Conservation (phyloP, 208 protist species). For the Trypanosoma avium region DNA sequence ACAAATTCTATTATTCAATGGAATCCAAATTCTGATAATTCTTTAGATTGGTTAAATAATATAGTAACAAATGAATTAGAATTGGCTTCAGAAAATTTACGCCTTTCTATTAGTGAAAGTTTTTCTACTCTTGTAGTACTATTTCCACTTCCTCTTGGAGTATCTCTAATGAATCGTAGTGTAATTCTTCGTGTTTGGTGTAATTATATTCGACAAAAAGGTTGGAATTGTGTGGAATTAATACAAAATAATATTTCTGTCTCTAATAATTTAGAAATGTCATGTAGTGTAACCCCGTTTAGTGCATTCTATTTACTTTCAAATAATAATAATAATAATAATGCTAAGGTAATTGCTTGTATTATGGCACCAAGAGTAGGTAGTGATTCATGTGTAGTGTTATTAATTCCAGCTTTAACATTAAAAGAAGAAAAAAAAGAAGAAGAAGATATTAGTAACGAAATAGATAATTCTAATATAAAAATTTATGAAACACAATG, state of each 20-base stretch:
- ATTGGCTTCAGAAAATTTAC: slow-evolving; percentile 19
- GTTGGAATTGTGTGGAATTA: slow-evolving; percentile 12
- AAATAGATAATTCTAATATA: neutral
- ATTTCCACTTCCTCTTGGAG: slow-evolving; percentile 10
- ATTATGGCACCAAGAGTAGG: slow-evolving; percentile 47
- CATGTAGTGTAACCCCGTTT: neutral
- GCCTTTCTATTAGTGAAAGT: neutral
- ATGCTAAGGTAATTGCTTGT: slow-evolving; percentile 28
- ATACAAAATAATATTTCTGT: neutral
- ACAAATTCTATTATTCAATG: neutral
- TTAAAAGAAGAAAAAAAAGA: neutral
- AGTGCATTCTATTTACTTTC: slow-evolving; percentile 30
- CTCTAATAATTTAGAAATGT: neutral
- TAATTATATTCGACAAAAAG: neutral
- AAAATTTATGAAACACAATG: slow-evolving; percentile 10
- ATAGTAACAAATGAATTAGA: slow-evolving; percentile 9
- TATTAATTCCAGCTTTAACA: slow-evolving; percentile 23
- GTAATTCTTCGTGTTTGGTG: slow-evolving; percentile 6
- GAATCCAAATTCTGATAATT: neutral
- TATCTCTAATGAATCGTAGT: slow-evolving; percentile 6
- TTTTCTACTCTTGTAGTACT: neutral
- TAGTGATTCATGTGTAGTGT: slow-evolving; percentile 42
- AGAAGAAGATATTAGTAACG: neutral
- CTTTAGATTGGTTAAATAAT: neutral
- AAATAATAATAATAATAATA: neutral